Conservation (phyloP, 371 early-diverging fungal genomes). For the Furculomyces boomerangus region DNA sequence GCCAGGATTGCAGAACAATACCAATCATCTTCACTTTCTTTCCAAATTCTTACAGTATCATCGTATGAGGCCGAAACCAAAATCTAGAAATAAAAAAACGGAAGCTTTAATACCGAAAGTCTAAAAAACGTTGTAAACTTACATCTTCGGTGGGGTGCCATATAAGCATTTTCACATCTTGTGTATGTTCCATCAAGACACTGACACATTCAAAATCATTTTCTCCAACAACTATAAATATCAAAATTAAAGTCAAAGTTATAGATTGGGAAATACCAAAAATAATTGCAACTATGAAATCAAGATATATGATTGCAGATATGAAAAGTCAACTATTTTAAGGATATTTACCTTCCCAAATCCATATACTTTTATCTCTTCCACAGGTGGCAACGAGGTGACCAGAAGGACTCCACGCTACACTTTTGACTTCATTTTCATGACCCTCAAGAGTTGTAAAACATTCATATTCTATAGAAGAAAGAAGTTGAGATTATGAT, state of each 20-base stretch:
- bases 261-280: no score
- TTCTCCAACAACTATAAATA: slow-evolving; percentile 30
- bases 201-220: slow-evolving; percentile 87
- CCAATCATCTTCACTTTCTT: slow-evolving; percentile 85
- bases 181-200: slow-evolving; percentile 88
- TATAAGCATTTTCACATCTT: slow-evolving; percentile 86
- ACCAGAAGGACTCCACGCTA: slow-evolving; percentile 70
- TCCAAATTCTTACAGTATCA: slow-evolving; percentile 86
- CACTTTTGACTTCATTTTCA: slow-evolving; percentile 92
- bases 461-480: slow-evolving; percentile 52
- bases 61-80: slow-evolving; percentile 86
- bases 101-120: neutral
- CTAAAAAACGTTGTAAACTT: slow-evolving; percentile 9
- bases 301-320: no score
- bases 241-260: no score
- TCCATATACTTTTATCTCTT: slow-evolving; percentile 93
- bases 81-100: slow-evolving; percentile 14
- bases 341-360: slow-evolving; percentile 65
- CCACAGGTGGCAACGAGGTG: slow-evolving; percentile 79
- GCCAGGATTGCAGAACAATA: slow-evolving; percentile 64
- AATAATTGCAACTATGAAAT: no score
- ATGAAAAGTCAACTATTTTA: no score
- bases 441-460: slow-evolving; percentile 92
- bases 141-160: slow-evolving; percentile 78
- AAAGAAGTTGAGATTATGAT: neutral